Percentiles rank a stretch among this genome's conserved stretches.
Evolutionary conservation across 1,139 yeast species (phyloP).

Genomic region (Candida buenavistaensis): DNA sequence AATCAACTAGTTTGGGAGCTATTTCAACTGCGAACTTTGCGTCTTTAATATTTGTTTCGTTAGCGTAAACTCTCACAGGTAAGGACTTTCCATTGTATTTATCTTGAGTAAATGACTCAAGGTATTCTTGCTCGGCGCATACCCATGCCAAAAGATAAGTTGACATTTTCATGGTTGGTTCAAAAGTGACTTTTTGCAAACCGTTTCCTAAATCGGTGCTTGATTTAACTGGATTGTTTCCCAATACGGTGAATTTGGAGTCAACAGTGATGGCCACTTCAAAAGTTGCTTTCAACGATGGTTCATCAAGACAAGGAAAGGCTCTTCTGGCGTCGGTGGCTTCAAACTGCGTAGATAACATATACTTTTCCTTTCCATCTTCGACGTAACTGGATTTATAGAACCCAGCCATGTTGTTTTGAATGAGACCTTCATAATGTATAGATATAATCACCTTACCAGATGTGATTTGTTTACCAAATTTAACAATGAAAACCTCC

Average conservation of each 20-base stretch:
- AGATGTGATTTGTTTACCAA: constrained; percentile 16
- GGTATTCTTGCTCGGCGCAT: constrained; percentile 71
- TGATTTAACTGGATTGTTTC: constrained; percentile 64
- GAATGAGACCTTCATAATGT: constrained; percentile 48
- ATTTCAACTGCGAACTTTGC: constrained; percentile 66
- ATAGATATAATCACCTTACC: constrained; percentile 29
- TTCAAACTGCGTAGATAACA: constrained; percentile 84
- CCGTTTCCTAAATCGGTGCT: constrained; percentile 12
- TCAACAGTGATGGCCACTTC: constrained; percentile 60
- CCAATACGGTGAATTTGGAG: constrained; percentile 60
- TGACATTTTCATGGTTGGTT: constrained; percentile 68
- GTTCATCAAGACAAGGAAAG: constrained; percentile 83
- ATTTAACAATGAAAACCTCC: constrained; percentile 22
- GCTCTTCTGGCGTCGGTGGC: constrained; percentile 86
- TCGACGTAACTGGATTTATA: constrained; percentile 72
- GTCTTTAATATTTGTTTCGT: constrained; percentile 63
- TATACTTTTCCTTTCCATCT: constrained; percentile 59
- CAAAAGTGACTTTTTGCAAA: constrained; percentile 31
- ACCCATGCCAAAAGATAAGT: constrained; percentile 79
- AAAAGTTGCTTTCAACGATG: constrained; percentile 72
- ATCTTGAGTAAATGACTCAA: constrained; percentile 49
- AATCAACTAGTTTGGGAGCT: constrained; percentile 66
- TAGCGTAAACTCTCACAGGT: constrained; percentile 72
- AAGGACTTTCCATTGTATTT: constrained; percentile 52
- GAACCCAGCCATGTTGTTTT: constrained; percentile 71